Evolutionary conservation across 345 rosid species (phyloP), one percentile per base, ranked within the genome.

Genomic region (Laguncularia racemosa): DNA sequence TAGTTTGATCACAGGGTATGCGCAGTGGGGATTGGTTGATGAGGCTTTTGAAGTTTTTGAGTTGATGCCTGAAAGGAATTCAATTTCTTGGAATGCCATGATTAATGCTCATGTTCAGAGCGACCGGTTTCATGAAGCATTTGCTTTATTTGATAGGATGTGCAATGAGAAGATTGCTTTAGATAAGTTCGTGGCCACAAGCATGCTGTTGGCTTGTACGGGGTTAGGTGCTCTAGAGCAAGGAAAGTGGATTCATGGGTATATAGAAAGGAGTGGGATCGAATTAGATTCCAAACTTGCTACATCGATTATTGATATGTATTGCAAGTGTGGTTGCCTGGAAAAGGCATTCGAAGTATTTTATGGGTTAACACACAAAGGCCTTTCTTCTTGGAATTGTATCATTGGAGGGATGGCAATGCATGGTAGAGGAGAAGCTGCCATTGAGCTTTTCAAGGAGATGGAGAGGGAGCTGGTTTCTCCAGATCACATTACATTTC

Each of bases 241-340:
- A 66, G 96, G 96, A 61, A 76, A 78, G 23, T 85, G 93, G 96
- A 78, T 89, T 65, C 96, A 89, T 61, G 80, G 71, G 44, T 83
- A 75, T 45, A 76, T 89, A 1, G 56, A 58, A 23, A 84, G 76
- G 66, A 76, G 78, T 43, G 38, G 76, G 46, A 74, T 88, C 19
- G 44, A 59, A 20, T 46, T 83, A 15, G 93, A 83, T 69, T 62
- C 79, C 16, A 65, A 76, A 57, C 79, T 76, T 51, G 78, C 79
- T 13, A 64, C 81, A 4, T 48, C 79, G 13, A 58, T 77, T 20
- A 67, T 81, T 50, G 82, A 74, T 65, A 71, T 80, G 85, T 74
- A 74, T 17, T 74, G 78, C 51, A 80, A 80, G 61, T 76, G 79
- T 28, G 78, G 82, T 16, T 77, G 68, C 68, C 58, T 72, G 68